Evolutionary conservation across 2,329 filamentous ascomycete genomes (phyloP).

Genomic region (Neofusicoccum laricinum): DNA sequence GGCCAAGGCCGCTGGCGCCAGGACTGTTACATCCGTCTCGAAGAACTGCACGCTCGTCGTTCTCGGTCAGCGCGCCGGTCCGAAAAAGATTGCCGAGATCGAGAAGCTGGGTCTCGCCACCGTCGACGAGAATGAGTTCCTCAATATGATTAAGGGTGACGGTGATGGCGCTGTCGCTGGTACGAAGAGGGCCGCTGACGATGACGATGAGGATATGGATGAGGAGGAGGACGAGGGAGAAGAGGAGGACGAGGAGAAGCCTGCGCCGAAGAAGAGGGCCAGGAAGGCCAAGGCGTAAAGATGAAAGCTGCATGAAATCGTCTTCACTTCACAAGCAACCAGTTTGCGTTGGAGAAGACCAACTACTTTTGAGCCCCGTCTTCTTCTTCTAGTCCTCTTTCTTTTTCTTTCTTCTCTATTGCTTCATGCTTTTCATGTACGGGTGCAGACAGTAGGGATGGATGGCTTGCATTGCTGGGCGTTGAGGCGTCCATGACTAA

Average conservation of each 20-base stretch:
- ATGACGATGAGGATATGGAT: not conserved
- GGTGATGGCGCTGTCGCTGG: not conserved
- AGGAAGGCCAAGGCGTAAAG: not conserved
- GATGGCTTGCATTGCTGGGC: not conserved
- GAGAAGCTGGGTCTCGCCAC: not conserved
- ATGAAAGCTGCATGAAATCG: too few species aligned
- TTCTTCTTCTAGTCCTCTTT: not conserved
- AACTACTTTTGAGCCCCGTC: too few species aligned
- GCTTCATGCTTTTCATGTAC: not conserved
- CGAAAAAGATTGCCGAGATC: not conserved
- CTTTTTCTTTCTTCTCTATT: not conserved
- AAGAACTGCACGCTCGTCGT: not conserved
- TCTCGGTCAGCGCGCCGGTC: not conserved
- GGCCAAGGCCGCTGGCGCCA: not conserved
- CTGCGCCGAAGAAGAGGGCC: not conserved
- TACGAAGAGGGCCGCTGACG: constrained; percentile 3
- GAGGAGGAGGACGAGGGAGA: not conserved
- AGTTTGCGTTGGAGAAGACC: too few species aligned
- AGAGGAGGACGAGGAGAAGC: not conserved
- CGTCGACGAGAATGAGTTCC: not conserved
- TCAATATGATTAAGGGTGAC: not conserved
- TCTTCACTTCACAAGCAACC: too few species aligned
- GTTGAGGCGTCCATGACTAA: not conserved
- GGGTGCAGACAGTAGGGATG: too few species aligned
- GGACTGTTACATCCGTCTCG: not conserved